Percentiles rank a stretch among this genome's conserved stretches.
phyloP scores from a whole-genome alignment of 345 rosid genomes.

The Rhodomyrtus tomentosa region DNA sequence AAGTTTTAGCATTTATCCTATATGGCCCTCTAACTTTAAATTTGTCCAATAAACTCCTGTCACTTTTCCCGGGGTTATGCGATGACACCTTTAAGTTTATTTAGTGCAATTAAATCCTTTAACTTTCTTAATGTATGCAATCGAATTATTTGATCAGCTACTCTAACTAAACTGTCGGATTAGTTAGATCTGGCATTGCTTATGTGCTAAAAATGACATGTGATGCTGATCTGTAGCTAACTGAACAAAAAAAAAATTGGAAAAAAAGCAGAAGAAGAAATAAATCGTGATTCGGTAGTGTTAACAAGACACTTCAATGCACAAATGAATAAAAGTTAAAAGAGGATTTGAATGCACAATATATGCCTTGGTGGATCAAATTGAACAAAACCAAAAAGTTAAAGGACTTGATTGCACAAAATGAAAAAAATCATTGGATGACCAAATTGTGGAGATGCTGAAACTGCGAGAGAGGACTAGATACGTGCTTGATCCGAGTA shows the following conservation, averaged over 20 bases:
- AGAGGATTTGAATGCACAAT: neutral
- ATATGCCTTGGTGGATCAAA: neutral
- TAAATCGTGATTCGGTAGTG: neutral
- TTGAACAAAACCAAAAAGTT: neutral
- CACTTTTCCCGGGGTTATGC: rapidly evolving
- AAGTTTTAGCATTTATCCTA: neutral
- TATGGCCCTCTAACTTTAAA: neutral
- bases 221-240: neutral
- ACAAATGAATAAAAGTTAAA: neutral
- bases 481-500: neutral
- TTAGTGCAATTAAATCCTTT: neutral
- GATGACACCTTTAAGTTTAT: neutral
- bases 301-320: neutral
- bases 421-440: neutral
- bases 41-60: neutral
- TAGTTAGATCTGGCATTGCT: neutral
- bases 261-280: neutral
- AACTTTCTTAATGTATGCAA: neutral
- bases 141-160: neutral
- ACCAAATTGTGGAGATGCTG: neutral
- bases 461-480: neutral
- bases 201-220: neutral
- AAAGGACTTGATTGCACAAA: neutral
- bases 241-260: neutral
- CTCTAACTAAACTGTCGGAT: rapidly evolving